These are phyloP conservation scores for Gymnopus androsaceus DNA, from an alignment of 1,284 basidiomycete genomes.

Conservation along the genomic window DNA sequence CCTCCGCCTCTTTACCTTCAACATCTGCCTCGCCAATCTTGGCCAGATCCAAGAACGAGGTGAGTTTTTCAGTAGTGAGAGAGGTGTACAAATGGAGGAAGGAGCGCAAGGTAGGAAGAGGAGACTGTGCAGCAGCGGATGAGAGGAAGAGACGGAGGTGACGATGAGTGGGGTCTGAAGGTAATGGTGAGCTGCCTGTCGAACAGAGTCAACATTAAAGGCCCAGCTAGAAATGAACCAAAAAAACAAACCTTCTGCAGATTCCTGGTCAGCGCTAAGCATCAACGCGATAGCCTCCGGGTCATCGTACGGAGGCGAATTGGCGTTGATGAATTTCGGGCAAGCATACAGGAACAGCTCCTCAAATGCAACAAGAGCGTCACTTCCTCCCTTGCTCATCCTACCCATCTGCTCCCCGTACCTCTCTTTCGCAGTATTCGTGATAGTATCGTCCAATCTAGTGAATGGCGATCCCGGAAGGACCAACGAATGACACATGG, in stretches of 20 bases:
- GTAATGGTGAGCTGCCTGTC: slow-evolving; percentile 19
- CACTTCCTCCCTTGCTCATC: slow-evolving; percentile 78
- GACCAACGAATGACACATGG: slow-evolving; percentile 86
- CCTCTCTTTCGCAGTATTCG: slow-evolving; percentile 90
- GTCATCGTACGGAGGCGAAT: slow-evolving; percentile 93
- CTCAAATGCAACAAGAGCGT: slow-evolving; percentile 84
- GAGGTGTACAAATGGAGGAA: slow-evolving; percentile 96
- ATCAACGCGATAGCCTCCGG: slow-evolving; percentile 60
- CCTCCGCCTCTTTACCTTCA: neutral
- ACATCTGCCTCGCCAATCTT: neutral
- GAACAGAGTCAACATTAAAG: slow-evolving; percentile 30
- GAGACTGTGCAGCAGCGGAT: slow-evolving; percentile 75
- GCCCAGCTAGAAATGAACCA: too few species aligned
- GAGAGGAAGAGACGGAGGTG: slow-evolving; percentile 84
- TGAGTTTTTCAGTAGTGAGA: slow-evolving; percentile 89
- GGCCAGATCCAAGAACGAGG: slow-evolving; percentile 74
- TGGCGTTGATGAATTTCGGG: slow-evolving; percentile 95
- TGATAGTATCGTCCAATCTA: slow-evolving; percentile 91
- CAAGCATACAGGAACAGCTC: slow-evolving; percentile 95
- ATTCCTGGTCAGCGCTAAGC: slow-evolving; percentile 34
- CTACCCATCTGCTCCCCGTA: slow-evolving; percentile 90
- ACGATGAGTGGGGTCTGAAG: slow-evolving; percentile 76
- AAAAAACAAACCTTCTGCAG: slow-evolving; percentile 23
- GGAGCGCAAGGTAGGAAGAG: slow-evolving; percentile 85
- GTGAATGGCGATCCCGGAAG: slow-evolving; percentile 61